Evolutionary conservation across 1,139 yeast genomes (phyloP), one percentile per base, ranked within the genome.

Genomic region (Candida tropicalis): DNA sequence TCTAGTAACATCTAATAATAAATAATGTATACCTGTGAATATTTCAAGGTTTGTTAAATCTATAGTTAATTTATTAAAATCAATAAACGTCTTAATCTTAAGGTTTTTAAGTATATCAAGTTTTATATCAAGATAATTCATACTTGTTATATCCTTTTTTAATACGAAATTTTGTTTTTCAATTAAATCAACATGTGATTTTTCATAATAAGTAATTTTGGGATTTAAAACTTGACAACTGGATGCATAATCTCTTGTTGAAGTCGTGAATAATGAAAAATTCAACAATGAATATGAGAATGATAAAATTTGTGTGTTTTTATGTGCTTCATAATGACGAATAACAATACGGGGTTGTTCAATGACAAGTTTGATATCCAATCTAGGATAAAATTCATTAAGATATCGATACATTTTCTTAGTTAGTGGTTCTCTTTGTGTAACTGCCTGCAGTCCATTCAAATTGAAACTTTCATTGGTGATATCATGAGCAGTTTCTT

Each of bases 281-380:
- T 68, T 65, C 39, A 73, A 54, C 41, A 71, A 58, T 3, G 77
- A 69, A 50, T 66, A 71, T 1, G 73, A 65, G 38, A 67, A 61
- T 44, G 65, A 63, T 33, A 73, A 50, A 23, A 72, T 48, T 45
- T 64, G 68, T 0, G 58, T 53, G 15, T 60, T 52, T 4, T 62
- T 51, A 2, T 51, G 50, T 13, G 39, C 38, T 15, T 60, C 59
- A 13, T 57, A 54, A 39, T 65, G 65, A 23, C 76, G 54, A 1
- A 75, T 50, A 7, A 76, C 62, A 3, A 65, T 42, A 23, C 76
- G 56, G 8, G 81, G 80, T 49, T 73, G 78, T 45, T 70, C 76
- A 38, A 73, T 60, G 4, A 73, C 69, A 27, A 70, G 53, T 45
- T 71, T 71, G 23, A 73, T 54, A 48, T 70, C 75, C 10, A 73